Base-by-base conservation (phyloP, 2,329 filamentous ascomycete genomes). In the Apiospora phragmitis region DNA sequence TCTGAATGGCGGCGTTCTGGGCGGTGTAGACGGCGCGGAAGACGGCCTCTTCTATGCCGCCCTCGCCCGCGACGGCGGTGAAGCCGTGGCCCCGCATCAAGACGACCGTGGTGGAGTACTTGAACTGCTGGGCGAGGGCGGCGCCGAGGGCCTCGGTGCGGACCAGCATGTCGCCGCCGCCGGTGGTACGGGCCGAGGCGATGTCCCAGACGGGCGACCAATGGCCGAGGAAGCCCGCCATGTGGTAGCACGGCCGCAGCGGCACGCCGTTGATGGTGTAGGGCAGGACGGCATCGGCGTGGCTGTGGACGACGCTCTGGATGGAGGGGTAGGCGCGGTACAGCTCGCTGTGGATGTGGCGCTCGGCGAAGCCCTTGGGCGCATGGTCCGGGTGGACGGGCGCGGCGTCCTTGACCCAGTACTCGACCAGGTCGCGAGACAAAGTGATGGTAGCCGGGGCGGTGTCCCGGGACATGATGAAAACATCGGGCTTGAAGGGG, bases 361-460 rank as follows among this genome's bases (percentile, higher is more conserved):
- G 71, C 65, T 75, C 73, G 38, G 69, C 67, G 55, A 71, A 86
- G 29, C 83, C 83, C 65, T 80, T 79, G 0, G 79, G 77, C 0
- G 81, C 78, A 18, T 29, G 55, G 45, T 77, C 75, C 0, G 80
- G 73, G 49, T 84, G 77, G 1, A 86, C 81, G 0, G 85, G 81
- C 18, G 77, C 75, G 14, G 80, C 82, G 71, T 85, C 82, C 0
- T 75, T 71, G 26, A 88, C 77, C 41, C 78, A 72, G 74, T 87
- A 88, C 62, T 84, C 80, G 42, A 87, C 81, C 4, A 88, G 76
- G 73, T 89, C 85, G 29, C 76, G 72, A 4, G 74, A 71, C 0
- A 78, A 83, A 12, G 81, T 81, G 3, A 88, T 81, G 1, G 84
- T 79, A 2, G 83, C 86, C 2, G 86, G 86, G 5, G 86, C 83